Evolutionary conservation across 148 eudicot genomes (phyloP).

Genomic region (Spergularia marina): DNA sequence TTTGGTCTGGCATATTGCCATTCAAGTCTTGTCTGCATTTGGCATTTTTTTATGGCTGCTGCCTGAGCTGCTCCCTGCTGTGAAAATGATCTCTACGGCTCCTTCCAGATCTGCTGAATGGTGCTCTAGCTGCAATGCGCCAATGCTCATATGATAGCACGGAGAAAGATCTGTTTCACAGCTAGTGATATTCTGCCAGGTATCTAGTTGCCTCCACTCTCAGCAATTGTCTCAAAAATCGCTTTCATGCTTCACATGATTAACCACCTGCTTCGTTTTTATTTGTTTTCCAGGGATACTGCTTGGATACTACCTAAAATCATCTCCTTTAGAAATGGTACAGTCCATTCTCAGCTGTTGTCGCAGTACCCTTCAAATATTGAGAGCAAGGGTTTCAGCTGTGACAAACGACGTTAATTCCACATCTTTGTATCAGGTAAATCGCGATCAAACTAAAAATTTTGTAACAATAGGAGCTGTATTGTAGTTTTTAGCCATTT

Average conservation of each 20-base stretch:
- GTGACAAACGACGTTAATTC: neutral
- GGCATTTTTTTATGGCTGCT: neutral
- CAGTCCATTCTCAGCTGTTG: too few relatives aligned
- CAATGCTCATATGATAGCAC: neutral
- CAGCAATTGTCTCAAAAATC: neutral
- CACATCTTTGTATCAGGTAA: conserved; percentile 5
- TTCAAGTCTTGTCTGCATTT: too few relatives aligned
- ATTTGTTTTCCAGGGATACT: neutral
- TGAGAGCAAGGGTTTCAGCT: neutral
- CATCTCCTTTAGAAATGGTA: neutral
- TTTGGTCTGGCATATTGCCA: neutral
- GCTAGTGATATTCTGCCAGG: conserved; percentile 1
- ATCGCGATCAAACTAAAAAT: conserved; percentile 10
- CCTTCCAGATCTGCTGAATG: neutral
- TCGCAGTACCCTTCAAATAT: neutral
- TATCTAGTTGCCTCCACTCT: neutral
- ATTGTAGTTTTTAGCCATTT: conserved; percentile 2
- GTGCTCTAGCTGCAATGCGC: neutral
- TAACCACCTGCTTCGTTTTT: neutral
- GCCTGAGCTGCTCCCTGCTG: neutral
- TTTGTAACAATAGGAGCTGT: conserved; percentile 17
- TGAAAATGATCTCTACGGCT: neutral
- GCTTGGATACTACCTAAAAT: neutral
- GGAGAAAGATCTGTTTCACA: neutral
- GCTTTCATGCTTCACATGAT: neutral